Evolutionary conservation across 1,284 basidiomycete species (phyloP).

Genomic region (Cutaneotrichosporon sp.): DNA sequence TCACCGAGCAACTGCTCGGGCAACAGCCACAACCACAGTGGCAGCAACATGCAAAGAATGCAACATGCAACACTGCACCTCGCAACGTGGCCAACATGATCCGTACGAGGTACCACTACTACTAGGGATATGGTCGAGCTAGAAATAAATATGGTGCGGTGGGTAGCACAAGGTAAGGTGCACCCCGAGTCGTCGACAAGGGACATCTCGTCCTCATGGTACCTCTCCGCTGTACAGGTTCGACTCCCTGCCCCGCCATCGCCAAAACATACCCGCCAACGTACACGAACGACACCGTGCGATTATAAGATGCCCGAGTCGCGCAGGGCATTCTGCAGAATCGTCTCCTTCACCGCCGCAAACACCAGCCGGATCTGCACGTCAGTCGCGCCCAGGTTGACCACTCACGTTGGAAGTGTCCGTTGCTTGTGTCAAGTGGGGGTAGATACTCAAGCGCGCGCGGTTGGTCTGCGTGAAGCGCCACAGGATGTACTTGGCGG

Average conservation of each 20-base stretch:
- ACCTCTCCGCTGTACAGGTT: background rate
- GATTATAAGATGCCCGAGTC: conserved; percentile 52
- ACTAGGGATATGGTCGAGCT: background rate
- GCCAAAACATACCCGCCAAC: background rate
- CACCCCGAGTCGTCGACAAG: background rate
- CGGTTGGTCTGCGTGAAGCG: conserved; percentile 94
- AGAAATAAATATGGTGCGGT: background rate
- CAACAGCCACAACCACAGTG: no score
- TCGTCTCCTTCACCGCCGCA: conserved; percentile 97
- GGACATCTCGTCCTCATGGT: background rate
- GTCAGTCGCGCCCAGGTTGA: background rate
- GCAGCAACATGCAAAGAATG: no score
- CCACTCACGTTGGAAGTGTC: conserved; percentile 66
- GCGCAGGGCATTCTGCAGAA: conserved; percentile 64
- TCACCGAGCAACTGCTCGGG: no score
- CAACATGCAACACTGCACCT: no score
- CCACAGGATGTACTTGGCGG: conserved; percentile 97
- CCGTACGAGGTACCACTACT: background rate
- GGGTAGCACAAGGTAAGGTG: background rate
- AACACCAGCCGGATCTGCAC: conserved; percentile 78
- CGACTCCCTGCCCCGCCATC: background rate
- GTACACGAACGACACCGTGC: background rate
- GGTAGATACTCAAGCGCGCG: conserved; percentile 83
- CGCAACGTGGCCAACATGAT: background rate
- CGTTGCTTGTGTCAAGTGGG: conserved; percentile 69